A percentile compares a stretch with the other conserved stretches of the same genome.
phyloP scores from a whole-genome alignment of 768 basidiomycete genomes.

The Leucocoprinus birnbaumii region DNA sequence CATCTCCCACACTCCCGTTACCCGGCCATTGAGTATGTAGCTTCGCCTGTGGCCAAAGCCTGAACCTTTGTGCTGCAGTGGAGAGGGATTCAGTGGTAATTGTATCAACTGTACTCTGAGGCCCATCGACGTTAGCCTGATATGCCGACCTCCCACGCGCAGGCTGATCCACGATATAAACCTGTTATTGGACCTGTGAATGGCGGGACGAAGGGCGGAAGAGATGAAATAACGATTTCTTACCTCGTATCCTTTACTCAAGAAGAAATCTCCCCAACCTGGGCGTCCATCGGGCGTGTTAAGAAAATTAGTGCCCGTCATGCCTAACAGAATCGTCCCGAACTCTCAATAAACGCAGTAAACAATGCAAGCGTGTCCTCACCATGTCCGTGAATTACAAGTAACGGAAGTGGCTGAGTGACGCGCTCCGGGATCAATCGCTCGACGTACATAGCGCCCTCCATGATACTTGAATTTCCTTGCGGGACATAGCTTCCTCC shows the following conservation, averaged over 20 bases:
- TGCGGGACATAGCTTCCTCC: conserved; percentile 36
- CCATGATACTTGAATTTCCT: conserved; percentile 33
- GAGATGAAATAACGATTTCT: conserved; percentile 6
- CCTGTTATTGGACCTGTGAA: conserved; percentile 18
- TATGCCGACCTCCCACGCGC: conserved; percentile 43
- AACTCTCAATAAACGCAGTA: neutral
- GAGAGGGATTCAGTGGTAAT: conserved; percentile 36
- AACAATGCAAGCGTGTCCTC: neutral
- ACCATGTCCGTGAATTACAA: conserved; percentile 50
- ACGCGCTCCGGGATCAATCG: conserved; percentile 39
- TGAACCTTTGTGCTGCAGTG: conserved; percentile 36
- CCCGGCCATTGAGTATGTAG: conserved; percentile 54
- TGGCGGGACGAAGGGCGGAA: neutral
- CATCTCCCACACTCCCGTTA: conserved; percentile 43
- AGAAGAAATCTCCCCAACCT: conserved; percentile 58
- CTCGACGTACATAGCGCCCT: conserved; percentile 52
- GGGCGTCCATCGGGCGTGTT: conserved; percentile 51
- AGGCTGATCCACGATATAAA: conserved; percentile 47
- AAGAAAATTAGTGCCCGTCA: conserved; percentile 51
- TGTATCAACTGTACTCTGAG: conserved; percentile 25
- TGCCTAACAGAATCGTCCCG: conserved; percentile 24
- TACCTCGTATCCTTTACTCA: conserved; percentile 50
- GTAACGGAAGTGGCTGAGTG: conserved; percentile 36
- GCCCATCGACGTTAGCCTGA: conserved; percentile 36
- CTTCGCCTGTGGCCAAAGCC: conserved; percentile 43